Percentiles rank a stretch among this genome's conserved stretches.
Conservation (phyloP, 2,329 filamentous ascomycete genomes). For the Fusarium heterosporum region DNA sequence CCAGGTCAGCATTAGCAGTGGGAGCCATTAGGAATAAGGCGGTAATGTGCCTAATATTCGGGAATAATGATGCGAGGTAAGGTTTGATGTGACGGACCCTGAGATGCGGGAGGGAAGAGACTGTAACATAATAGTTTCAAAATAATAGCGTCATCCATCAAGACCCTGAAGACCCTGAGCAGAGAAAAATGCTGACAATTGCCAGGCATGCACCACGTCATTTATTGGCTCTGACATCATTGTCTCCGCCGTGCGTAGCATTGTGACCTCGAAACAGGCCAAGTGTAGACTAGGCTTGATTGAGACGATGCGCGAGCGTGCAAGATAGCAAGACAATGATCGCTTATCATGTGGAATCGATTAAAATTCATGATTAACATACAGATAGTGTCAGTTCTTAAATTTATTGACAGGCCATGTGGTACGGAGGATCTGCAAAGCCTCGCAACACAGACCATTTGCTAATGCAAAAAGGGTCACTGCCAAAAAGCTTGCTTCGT, state of each 20-base stretch:
- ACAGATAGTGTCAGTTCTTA: too few relatives aligned
- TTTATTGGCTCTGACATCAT: constrained; percentile 20
- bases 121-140: neutral
- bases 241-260: constrained; percentile 8
- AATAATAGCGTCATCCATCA: constrained; percentile 7
- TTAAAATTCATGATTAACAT: too few relatives aligned
- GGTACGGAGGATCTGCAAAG: neutral
- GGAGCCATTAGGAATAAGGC: neutral
- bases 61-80: constrained; percentile 1
- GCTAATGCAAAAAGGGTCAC: constrained; percentile 17
- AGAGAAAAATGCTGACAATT: neutral
- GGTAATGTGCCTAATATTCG: neutral
- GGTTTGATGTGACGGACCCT: neutral
- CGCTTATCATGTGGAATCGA: neutral
- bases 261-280: constrained; percentile 9
- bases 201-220: constrained; percentile 18
- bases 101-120: neutral
- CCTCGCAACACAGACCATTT: neutral
- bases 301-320: neutral
- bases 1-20: neutral
- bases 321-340: neutral
- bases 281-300: neutral
- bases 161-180: constrained; percentile 13
- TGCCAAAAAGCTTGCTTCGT: neutral
- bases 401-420: too few relatives aligned